These are phyloP conservation scores for Yarrowia divulgata DNA, from an alignment of 805 yeast species.

Conservation along the genomic window DNA sequence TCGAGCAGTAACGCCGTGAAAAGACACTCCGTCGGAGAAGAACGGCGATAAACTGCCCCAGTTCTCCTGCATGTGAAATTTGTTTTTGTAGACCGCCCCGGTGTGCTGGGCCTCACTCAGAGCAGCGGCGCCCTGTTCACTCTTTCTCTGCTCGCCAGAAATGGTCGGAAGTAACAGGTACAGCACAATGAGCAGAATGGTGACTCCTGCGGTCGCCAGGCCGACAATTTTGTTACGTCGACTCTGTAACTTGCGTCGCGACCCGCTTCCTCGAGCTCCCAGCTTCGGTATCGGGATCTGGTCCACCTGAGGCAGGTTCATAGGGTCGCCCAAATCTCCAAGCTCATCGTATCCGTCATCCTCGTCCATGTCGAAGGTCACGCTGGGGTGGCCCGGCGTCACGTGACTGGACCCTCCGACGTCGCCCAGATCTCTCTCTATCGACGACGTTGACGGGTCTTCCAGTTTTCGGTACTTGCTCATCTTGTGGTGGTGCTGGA, in stretches of 20 bases:
- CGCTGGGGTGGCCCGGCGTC: conserved; percentile 15
- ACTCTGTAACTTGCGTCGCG: conserved; percentile 21
- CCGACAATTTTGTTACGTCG: conserved; percentile 25
- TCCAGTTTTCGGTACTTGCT: conserved; percentile 35
- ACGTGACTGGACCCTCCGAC: neutral
- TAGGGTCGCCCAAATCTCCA: conserved; percentile 26
- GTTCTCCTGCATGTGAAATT: conserved; percentile 53
- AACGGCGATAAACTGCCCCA: conserved; percentile 55
- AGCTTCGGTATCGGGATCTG: conserved; percentile 28
- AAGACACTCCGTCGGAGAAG: conserved; percentile 51
- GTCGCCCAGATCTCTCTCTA: conserved; percentile 19
- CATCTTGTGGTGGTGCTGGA: neutral
- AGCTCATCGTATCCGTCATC: conserved; percentile 26
- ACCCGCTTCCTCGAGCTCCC: conserved; percentile 9
- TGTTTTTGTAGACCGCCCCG: conserved; percentile 49
- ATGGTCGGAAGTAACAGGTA: conserved; percentile 24
- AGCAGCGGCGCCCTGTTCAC: conserved; percentile 26
- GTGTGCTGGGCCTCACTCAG: conserved; percentile 51
- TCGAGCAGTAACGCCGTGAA: conserved; percentile 48
- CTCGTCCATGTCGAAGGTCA: conserved; percentile 29
- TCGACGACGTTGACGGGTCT: conserved; percentile 5
- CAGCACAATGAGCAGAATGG: conserved; percentile 16
- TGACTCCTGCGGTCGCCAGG: conserved; percentile 35
- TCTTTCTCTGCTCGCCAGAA: conserved; percentile 3
- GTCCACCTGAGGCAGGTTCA: conserved; percentile 25